Conservation (phyloP, 2,329 filamentous ascomycete species). For the Phialophora macrospora region DNA sequence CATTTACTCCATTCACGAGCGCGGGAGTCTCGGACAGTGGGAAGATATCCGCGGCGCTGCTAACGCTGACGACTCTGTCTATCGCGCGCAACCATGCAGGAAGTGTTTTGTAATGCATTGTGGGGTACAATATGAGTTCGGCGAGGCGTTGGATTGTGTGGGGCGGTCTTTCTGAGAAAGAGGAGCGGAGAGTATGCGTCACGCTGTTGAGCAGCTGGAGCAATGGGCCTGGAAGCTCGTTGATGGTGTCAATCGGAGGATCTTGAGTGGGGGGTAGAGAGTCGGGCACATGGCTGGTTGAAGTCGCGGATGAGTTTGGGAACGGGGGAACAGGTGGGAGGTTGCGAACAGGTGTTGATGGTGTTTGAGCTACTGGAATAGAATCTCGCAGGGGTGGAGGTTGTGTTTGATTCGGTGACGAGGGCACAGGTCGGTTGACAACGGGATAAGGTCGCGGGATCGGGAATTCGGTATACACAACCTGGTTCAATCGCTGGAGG, state of each 20-base stretch:
- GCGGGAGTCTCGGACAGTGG: slow-evolving; percentile 70
- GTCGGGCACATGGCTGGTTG: slow-evolving; percentile 51
- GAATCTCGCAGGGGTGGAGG: slow-evolving; percentile 41
- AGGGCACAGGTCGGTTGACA: slow-evolving; percentile 49
- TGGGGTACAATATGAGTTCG: slow-evolving; percentile 80
- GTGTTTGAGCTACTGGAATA: slow-evolving; percentile 46
- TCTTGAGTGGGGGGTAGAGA: slow-evolving; percentile 51
- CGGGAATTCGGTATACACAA: slow-evolving; percentile 75
- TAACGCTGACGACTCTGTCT: slow-evolving; percentile 88
- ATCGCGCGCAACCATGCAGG: slow-evolving; percentile 87
- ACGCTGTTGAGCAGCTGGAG: slow-evolving; percentile 67
- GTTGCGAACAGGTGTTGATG: slow-evolving; percentile 38
- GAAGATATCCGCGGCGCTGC: slow-evolving; percentile 78
- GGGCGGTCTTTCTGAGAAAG: slow-evolving; percentile 77
- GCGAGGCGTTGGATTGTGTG: slow-evolving; percentile 91
- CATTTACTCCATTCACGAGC: slow-evolving; percentile 65
- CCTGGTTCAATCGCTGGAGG: slow-evolving; percentile 72
- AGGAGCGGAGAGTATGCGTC: slow-evolving; percentile 61
- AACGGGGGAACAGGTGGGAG: slow-evolving; percentile 49
- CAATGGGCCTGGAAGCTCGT: slow-evolving; percentile 66
- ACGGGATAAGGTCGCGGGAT: slow-evolving; percentile 62
- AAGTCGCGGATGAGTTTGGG: slow-evolving; percentile 44
- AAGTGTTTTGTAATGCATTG: slow-evolving; percentile 77
- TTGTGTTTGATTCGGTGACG: slow-evolving; percentile 28
- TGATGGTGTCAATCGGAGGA: slow-evolving; percentile 46